phyloP scores from a whole-genome alignment of 129 eudicot genomes.

The Silybum marianum region DNA sequence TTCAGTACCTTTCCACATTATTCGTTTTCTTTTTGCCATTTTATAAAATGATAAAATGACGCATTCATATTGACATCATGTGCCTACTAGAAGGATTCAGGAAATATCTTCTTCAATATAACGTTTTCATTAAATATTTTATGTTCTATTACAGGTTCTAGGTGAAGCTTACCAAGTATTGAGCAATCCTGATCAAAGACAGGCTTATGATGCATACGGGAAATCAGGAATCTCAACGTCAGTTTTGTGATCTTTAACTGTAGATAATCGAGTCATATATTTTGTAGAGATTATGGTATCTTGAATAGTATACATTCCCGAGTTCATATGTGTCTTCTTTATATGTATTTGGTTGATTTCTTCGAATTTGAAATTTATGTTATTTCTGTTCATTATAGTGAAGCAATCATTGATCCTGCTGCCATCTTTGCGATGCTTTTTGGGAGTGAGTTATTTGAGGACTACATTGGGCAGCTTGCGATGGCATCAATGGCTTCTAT shows the following conservation, averaged over 20 bases:
- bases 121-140: slow-evolving; percentile 4
- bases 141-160: slow-evolving; percentile 54
- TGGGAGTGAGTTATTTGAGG: slow-evolving; percentile 97
- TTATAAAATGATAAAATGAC: not conserved
- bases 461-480: slow-evolving; percentile 94
- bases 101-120: slow-evolving; percentile 3
- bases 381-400: slow-evolving; percentile 54
- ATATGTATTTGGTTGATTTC: slow-evolving; percentile 17
- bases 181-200: slow-evolving; percentile 89
- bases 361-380: not conserved
- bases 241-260: slow-evolving; percentile 42
- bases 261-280: slow-evolving; percentile 12
- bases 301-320: not conserved
- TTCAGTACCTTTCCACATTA: not conserved
- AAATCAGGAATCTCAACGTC: slow-evolving; percentile 93
- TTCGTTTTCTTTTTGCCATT: not conserved
- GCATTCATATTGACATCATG: not conserved
- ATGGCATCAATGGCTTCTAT: slow-evolving; percentile 99
- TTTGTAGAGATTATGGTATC: slow-evolving; percentile 17
- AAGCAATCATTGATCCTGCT: slow-evolving; percentile 91
- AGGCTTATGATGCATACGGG: slow-evolving; percentile 85
- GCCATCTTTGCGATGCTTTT: slow-evolving; percentile 99
- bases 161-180: slow-evolving; percentile 99
- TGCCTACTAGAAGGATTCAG: too few species aligned
- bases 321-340: not conserved